A percentile compares a stretch with the other conserved stretches of the same genome.
Evolutionary conservation across 2,329 filamentous ascomycete genomes (phyloP).

Genomic region (Ophiostoma montium): DNA sequence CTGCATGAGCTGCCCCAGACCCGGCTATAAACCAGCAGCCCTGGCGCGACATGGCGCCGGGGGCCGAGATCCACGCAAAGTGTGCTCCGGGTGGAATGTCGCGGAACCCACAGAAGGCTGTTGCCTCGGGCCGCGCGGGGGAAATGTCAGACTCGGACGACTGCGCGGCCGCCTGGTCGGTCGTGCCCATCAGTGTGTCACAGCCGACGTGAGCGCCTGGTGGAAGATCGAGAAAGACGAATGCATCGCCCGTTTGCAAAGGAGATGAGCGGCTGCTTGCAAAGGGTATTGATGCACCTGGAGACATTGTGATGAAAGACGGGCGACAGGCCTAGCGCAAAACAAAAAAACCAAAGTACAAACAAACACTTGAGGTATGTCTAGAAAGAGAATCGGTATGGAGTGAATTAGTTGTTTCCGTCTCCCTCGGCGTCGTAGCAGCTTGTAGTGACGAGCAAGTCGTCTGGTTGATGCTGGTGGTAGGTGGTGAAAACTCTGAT

Average conservation of each 20-base stretch:
- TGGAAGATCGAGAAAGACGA: slow-evolving; percentile 36
- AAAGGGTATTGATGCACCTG: too few relatives aligned
- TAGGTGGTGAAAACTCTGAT: too few relatives aligned
- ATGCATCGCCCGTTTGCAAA: slow-evolving; percentile 29
- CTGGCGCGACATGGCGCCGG: slow-evolving; percentile 33
- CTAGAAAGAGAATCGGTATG: too few relatives aligned
- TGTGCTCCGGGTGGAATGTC: slow-evolving; percentile 42
- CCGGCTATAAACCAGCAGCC: slow-evolving; percentile 40
- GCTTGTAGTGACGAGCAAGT: too few relatives aligned
- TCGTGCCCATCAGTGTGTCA: slow-evolving; percentile 28
- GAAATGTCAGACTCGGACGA: slow-evolving; percentile 14
- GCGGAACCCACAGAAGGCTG: slow-evolving; percentile 35
- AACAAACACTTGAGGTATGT: too few relatives aligned
- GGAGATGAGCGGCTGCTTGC: not conserved
- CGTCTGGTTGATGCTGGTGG: too few relatives aligned
- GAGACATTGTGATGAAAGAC: too few relatives aligned
- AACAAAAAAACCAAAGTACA: too few relatives aligned
- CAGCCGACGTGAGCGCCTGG: slow-evolving; percentile 37
- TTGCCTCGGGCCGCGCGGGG: not conserved
- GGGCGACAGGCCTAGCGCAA: too few relatives aligned
- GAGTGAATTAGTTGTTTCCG: too few relatives aligned
- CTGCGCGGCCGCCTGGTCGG: slow-evolving; percentile 20
- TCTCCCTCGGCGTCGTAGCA: too few relatives aligned
- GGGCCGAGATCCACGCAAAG: slow-evolving; percentile 44
- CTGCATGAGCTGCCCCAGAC: slow-evolving; percentile 9